These are phyloP conservation scores for Plasmodium adleri DNA, from an alignment of 169 alveolate genomes.

Conservation along the genomic window DNA sequence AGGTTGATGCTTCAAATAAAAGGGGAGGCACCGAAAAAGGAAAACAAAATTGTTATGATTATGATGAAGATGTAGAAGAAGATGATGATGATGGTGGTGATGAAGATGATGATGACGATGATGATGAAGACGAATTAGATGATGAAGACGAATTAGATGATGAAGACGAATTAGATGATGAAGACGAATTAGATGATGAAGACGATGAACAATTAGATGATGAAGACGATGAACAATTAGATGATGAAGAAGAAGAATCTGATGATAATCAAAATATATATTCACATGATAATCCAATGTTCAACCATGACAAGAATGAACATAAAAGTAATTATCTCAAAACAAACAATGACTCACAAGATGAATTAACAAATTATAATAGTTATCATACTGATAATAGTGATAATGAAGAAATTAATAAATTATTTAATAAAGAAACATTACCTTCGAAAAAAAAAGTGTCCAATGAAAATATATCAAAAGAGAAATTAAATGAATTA, in stretches of 20 bases:
- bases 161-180: not conserved
- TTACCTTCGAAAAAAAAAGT: not conserved
- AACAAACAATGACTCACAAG: not conserved
- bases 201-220: not conserved
- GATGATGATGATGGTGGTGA: not conserved
- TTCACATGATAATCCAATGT: not conserved
- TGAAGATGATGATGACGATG: not conserved
- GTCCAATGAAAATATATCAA: not conserved
- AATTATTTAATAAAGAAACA: constrained; percentile 28
- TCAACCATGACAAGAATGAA: not conserved
- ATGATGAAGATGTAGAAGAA: not conserved
- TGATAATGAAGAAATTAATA: constrained; percentile 36
- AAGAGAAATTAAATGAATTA: constrained; percentile 17
- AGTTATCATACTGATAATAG: constrained; percentile 56
- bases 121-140: not conserved
- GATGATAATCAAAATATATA: not conserved
- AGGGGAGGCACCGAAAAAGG: not conserved
- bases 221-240: not conserved
- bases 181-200: not conserved
- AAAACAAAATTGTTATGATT: not conserved
- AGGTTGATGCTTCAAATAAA: constrained; percentile 3
- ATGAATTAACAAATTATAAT: not conserved
- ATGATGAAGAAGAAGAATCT: not conserved
- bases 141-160: not conserved
- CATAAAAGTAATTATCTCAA: not conserved